phyloP scores from a whole-genome alignment of 2,329 filamentous ascomycete genomes.

The Shiraia sp. region DNA sequence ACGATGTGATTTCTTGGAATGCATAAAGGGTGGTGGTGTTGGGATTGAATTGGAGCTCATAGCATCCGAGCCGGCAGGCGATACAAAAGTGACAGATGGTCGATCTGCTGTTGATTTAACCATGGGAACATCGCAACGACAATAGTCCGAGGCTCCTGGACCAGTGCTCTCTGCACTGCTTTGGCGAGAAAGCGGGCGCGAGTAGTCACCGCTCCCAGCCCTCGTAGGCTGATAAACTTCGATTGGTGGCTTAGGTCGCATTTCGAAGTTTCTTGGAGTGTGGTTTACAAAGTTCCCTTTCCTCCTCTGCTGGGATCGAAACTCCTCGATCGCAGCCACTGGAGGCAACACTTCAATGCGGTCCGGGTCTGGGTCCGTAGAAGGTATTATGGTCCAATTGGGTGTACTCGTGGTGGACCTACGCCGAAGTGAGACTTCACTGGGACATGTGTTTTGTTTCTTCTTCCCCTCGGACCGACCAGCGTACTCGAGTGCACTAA shows the following conservation, averaged over 20 bases:
- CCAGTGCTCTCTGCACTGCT: constrained; percentile 9
- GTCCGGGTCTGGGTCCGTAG: constrained; percentile 14
- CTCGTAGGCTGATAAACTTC: constrained; percentile 21
- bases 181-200: constrained; percentile 19
- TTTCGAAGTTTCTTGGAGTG: constrained; percentile 36
- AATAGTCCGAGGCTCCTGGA: constrained; percentile 2
- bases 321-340: constrained; percentile 24
- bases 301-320: constrained; percentile 25
- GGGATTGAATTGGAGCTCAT: constrained; percentile 11
- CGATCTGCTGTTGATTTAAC: constrained; percentile 10
- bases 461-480: constrained; percentile 18
- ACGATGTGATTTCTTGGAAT: constrained; percentile 11
- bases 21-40: constrained; percentile 13
- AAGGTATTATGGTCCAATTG: constrained; percentile 19
- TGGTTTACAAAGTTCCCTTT: constrained; percentile 41
- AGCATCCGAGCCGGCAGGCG: constrained; percentile 23
- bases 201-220: constrained; percentile 24
- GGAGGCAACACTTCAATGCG: constrained; percentile 13
- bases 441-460: constrained; percentile 20
- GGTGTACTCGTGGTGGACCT: constrained; percentile 21
- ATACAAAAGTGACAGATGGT: constrained; percentile 10
- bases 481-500: constrained; percentile 39
- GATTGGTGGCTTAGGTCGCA: constrained; percentile 17
- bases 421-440: constrained; percentile 22
- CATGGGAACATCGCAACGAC: constrained; percentile 14